Percentiles rank a stretch among this genome's conserved stretches.
Evolutionary conservation across 345 rosid species (phyloP).

Genomic region (Geranium brycei): DNA sequence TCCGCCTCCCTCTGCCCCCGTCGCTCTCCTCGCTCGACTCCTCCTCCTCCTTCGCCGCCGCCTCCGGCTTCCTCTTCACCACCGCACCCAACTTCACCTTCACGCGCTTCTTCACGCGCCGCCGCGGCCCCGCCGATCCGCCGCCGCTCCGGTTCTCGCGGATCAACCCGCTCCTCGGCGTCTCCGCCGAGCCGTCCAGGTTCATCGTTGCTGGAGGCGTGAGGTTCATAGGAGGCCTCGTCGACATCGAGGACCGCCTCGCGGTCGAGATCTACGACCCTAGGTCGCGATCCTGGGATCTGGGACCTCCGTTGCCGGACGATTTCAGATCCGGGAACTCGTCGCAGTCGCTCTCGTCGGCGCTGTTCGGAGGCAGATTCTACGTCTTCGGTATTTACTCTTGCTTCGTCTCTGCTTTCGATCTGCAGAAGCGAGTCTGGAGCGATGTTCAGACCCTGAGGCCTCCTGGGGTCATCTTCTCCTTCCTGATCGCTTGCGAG

Average conservation of each 20-base stretch:
- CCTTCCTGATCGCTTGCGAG: slow-evolving; percentile 44
- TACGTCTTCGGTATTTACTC: slow-evolving; percentile 56
- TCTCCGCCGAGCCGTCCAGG: slow-evolving; percentile 20
- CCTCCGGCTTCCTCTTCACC: slow-evolving; percentile 36
- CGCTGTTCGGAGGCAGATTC: slow-evolving; percentile 34
- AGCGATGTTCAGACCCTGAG: slow-evolving; percentile 55
- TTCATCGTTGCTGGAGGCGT: slow-evolving; percentile 71
- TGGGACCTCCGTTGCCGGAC: slow-evolving; percentile 59
- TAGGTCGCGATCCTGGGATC: slow-evolving; percentile 44
- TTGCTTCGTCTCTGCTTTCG: slow-evolving; percentile 45
- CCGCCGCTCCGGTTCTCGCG: slow-evolving; percentile 43
- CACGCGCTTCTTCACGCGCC: slow-evolving; percentile 39
- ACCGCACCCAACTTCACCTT: slow-evolving; percentile 54
- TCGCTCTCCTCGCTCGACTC: slow-evolving; percentile 7
- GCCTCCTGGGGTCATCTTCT: slow-evolving; percentile 61
- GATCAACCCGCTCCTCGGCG: slow-evolving; percentile 50
- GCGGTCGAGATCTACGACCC: slow-evolving; percentile 69
- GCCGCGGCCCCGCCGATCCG: slow-evolving; percentile 30
- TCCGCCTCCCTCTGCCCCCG: slow-evolving; percentile 38
- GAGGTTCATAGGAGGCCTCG: slow-evolving; percentile 51
- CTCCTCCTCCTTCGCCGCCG: slow-evolving; percentile 18
- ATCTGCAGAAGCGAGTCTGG: slow-evolving; percentile 45
- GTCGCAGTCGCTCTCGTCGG: slow-evolving; percentile 47
- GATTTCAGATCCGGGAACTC: slow-evolving; percentile 52
- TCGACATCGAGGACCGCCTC: slow-evolving; percentile 60